Evolutionary conservation across 129 eudicot species (phyloP), one percentile per base, ranked within the genome.

Genomic region (Scalesia atractyloides): DNA sequence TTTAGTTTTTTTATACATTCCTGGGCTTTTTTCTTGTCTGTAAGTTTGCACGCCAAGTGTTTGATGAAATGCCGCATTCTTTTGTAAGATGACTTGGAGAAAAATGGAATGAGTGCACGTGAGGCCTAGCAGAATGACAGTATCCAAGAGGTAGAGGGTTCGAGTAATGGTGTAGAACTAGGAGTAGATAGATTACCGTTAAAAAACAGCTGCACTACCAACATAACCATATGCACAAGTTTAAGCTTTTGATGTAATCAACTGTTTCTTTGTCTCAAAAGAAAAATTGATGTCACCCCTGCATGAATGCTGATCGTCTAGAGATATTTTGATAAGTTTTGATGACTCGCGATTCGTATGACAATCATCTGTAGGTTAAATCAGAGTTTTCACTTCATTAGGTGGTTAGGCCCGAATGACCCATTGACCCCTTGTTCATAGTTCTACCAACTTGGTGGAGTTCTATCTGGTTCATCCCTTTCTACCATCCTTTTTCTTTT

Each of bases 21-120:
- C 12, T 0, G 59, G 7, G 53, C 1, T 18, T 0, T 37, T 17
- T 74, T 37, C 14, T 65, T 19, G 34, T 53, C 2, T 53, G 47
- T 13, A 43, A 54, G 58, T 26, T 52, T 75, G 58, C 73, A 75
- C 66, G 47, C 47, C 65, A 64, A 74, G 12, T 64, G 72, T 74
- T 74, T 30, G 71, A 51, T 13, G 14, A 75, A 75, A 63, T 62
- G 69, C 49, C 7, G 11, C 39, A 36, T 16, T 47, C 10, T 34
- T 63, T 10, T 33, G 5, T 49, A 56, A 16, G 57, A 18, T 44
- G 18, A 37, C 6, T 18, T 56, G 39, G 6, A 9, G 43, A 0
- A 19, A 43, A 14, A 4, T 7, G 54, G 54, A 44, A 66, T 9
- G 5, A 44, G 44, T 1, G 6, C 19, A 44, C 12, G 52, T 19